phyloP scores from a whole-genome alignment of 345 rosid genomes.

The Sonneratia alba region DNA sequence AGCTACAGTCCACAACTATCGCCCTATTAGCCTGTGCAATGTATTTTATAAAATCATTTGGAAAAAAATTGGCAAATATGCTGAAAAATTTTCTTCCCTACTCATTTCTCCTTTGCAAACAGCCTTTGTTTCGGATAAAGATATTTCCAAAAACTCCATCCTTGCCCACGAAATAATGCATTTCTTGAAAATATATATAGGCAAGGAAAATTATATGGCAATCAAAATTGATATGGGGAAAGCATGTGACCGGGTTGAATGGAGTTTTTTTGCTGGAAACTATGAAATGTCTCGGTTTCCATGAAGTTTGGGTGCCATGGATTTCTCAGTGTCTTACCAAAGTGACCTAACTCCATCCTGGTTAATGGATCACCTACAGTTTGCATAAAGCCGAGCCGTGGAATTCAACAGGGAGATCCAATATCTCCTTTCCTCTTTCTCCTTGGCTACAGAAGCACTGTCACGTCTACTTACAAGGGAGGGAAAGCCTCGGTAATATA shows the following conservation, averaged over 20 bases:
- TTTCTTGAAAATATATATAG: not conserved
- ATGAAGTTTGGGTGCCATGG: not conserved
- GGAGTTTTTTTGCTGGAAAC: not conserved
- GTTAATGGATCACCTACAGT: not conserved
- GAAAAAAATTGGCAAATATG: not conserved
- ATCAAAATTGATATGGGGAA: not conserved
- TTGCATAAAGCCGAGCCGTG: not conserved
- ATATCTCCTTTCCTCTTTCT: not conserved
- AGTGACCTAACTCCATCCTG: not conserved
- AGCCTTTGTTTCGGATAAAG: not conserved
- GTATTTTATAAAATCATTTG: not conserved
- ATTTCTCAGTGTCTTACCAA: not conserved
- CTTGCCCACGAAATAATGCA: conserved; percentile 6
- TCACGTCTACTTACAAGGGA: not conserved
- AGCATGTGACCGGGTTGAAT: not conserved
- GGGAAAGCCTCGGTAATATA: not conserved
- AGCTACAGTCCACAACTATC: not conserved
- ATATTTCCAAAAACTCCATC: not conserved
- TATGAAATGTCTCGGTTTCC: not conserved
- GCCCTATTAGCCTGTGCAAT: not conserved
- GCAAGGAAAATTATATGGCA: not conserved
- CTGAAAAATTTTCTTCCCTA: not conserved
- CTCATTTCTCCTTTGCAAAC: not conserved
- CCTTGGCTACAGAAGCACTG: not conserved
- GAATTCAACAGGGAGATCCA: not conserved